Base-by-base conservation (phyloP, 805 yeast genomes). In the Scheffersomyces spartinae region DNA sequence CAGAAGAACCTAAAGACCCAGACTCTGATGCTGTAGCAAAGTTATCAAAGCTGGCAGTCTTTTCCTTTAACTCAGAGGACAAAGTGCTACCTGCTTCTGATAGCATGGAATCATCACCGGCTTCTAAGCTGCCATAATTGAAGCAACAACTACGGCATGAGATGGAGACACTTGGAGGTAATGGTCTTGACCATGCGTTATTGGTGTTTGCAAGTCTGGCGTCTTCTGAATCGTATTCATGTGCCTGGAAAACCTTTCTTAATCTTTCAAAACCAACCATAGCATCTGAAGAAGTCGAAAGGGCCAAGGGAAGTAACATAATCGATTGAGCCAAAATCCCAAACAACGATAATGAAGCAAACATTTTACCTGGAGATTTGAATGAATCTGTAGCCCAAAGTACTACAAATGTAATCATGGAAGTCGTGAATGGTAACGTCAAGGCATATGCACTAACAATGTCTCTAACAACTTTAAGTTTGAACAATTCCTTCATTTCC, bases 201-300 rank as follows among this genome's bases (percentile, higher is more conserved):
- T n/a, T n/a, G n/a, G n/a, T n/a, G n/a, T n/a, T n/a, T n/a, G n/a
- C n/a, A n/a, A n/a, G n/a, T n/a, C n/a, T n/a, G n/a, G n/a, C n/a
- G n/a, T n/a, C n/a, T n/a, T n/a, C n/a, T n/a, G n/a, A 34, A 19
- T 31, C 29, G 18, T 25, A 34, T 27, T 46, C 47, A 3, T 26
- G 25, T 3, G 46, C 33, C 9, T 38, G 32, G 32, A 49, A 37
- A 26, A 34, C 46, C 21, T 39, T 42, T n/a, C 27, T 32, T 20
- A 43, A 38, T 27, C 55, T 37, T 13, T 31, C 42, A 33, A 59
- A 52, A 0, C 64, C 67, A 38, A 58, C 51, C 20, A 45, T 42
- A 7, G 65, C 66, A 36, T 61, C 68, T 9, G 65, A 61, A 19
- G 60, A 66, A 13, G 62, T 47, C 7, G 64, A 55, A 36, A 61